Evolutionary conservation across 1,284 basidiomycete genomes (phyloP).

Genomic region (Cryptococcus floricola): DNA sequence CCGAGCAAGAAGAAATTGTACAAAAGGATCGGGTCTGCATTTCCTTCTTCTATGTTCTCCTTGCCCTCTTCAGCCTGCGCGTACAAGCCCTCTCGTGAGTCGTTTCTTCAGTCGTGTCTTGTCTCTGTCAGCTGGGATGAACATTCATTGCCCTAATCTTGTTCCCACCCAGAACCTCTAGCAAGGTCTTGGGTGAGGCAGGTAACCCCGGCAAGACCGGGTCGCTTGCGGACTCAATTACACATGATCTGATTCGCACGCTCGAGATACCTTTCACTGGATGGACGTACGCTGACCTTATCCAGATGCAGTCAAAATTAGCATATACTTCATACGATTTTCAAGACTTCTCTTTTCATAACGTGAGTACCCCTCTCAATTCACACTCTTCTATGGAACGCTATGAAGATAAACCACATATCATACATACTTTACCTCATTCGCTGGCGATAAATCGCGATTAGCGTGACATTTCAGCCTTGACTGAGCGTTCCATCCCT

Average conservation of each 20-base stretch:
- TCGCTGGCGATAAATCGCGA: constrained; percentile 39
- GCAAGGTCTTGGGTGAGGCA: constrained; percentile 21
- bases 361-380: constrained; percentile 17
- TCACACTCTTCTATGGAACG: constrained; percentile 11
- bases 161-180: constrained; percentile 25
- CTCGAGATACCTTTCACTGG: not conserved
- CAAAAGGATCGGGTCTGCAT: too few species aligned
- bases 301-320: not conserved
- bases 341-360: not conserved
- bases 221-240: constrained; percentile 38
- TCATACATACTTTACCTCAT: constrained; percentile 49
- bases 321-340: not conserved
- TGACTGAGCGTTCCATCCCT: constrained; percentile 39
- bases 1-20: too few species aligned
- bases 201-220: constrained; percentile 39
- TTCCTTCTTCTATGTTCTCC: too few species aligned
- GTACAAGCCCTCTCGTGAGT: too few species aligned
- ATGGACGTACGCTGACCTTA: not conserved
- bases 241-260: constrained; percentile 43
- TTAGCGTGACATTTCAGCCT: constrained; percentile 48
- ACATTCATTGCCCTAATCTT: constrained; percentile 41
- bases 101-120: too few species aligned
- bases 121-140: constrained; percentile 21
- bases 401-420: constrained; percentile 40
- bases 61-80: too few species aligned